A percentile compares a stretch with the other conserved stretches of the same genome.
phyloP scores from a whole-genome alignment of 306 rosid species.

The Hippophae rhamnoides region DNA sequence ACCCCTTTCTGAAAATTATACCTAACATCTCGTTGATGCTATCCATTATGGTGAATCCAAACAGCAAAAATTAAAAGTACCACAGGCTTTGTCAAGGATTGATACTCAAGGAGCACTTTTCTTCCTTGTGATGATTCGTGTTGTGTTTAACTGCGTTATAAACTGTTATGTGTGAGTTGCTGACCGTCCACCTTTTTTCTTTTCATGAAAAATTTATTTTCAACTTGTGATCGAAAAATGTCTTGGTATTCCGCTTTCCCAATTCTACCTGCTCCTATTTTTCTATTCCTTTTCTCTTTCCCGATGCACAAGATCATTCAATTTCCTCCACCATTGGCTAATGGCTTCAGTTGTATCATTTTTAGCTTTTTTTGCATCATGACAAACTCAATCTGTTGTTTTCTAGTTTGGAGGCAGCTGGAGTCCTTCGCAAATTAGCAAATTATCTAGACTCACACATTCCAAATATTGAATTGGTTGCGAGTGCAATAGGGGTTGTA shows the following conservation, averaged over 20 bases:
- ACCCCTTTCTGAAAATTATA: too few relatives aligned
- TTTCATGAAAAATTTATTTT: slow-evolving; percentile 10
- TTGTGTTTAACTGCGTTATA: too few relatives aligned
- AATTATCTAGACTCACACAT: slow-evolving; percentile 73
- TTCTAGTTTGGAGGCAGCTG: slow-evolving; percentile 78
- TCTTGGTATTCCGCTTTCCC: too few relatives aligned
- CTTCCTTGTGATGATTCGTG: slow-evolving; percentile 39
- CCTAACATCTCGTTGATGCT: slow-evolving; percentile 85
- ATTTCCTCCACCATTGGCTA: too few relatives aligned
- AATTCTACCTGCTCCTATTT: slow-evolving; percentile 29
- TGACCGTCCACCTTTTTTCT: slow-evolving; percentile 3
- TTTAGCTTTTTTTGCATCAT: background rate
- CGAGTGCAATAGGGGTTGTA: slow-evolving; percentile 67
- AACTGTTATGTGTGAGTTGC: background rate
- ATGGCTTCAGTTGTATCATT: slow-evolving; percentile 32
- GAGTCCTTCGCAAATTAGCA: slow-evolving; percentile 77
- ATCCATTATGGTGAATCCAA: slow-evolving; percentile 92
- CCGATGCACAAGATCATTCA: too few relatives aligned
- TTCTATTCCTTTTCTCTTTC: too few relatives aligned
- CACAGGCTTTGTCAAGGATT: slow-evolving; percentile 87
- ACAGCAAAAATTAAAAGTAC: slow-evolving; percentile 82
- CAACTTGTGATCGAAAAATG: slow-evolving; percentile 42
- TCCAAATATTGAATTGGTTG: slow-evolving; percentile 57
- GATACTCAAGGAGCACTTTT: slow-evolving; percentile 91
- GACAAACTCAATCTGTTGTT: slow-evolving; percentile 13